phyloP scores from a whole-genome alignment of 345 rosid species.

The Eucalyptus curtisii region DNA sequence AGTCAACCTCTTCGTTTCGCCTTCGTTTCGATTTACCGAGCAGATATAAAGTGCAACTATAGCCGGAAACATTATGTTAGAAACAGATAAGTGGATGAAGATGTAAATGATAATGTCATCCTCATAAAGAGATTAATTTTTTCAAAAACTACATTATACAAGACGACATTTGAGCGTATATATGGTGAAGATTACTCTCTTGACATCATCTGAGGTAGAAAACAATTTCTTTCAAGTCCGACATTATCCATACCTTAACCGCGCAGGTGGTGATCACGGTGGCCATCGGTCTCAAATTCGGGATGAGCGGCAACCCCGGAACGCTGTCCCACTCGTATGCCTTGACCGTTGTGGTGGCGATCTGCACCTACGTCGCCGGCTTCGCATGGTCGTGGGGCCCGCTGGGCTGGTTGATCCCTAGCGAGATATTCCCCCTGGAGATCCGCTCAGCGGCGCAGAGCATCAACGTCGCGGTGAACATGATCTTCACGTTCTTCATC shows the following conservation, averaged over 20 bases:
- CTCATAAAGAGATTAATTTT: no score
- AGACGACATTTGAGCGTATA: no score
- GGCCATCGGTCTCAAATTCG: constrained; percentile 37
- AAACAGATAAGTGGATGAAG: no score
- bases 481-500: constrained; percentile 46
- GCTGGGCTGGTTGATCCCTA: constrained; percentile 54
- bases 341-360: constrained; percentile 8
- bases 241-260: background rate
- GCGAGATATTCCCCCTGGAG: constrained; percentile 56
- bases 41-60: no score
- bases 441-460: constrained; percentile 52
- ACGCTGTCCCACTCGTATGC: constrained; percentile 17
- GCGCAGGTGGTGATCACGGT: constrained; percentile 21
- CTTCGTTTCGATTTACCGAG: no score
- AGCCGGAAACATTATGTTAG: no score
- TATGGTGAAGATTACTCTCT: no score
- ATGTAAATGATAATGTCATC: no score
- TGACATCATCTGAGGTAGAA: no score
- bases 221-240: background rate
- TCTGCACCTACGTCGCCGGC: constrained; percentile 37
- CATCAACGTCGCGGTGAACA: constrained; percentile 34
- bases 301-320: constrained; percentile 27
- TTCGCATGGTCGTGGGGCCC: constrained; percentile 80
- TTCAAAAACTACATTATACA: no score
- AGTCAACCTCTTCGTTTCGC: background rate